These are phyloP conservation scores for Coemansia sp. DNA, from an alignment of 371 early-diverging fungal species.

Conservation along the genomic window DNA sequence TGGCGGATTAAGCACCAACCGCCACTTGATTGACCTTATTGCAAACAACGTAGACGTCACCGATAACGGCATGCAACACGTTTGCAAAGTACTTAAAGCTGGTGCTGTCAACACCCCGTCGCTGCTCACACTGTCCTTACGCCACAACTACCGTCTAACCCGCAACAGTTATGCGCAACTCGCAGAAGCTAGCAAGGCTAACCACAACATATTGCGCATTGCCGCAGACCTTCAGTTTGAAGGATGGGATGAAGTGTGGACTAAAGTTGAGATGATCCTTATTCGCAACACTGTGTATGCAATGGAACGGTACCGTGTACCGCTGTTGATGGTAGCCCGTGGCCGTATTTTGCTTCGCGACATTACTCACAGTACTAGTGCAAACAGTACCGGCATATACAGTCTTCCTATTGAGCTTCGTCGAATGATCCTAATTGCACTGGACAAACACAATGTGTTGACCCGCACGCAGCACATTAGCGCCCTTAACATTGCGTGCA, in stretches of 20 bases:
- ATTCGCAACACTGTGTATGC: conserved; percentile 22
- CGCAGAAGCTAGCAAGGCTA: conserved; percentile 1
- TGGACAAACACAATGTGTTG: conserved; percentile 16
- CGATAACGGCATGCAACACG: conserved; percentile 1
- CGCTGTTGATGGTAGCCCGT: conserved; percentile 30
- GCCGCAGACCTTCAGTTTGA: conserved; percentile 26
- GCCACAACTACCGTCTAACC: conserved; percentile 14
- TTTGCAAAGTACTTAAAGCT: conserved; percentile 14
- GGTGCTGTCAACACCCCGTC: conserved; percentile 1
- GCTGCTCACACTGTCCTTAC: conserved; percentile 31
- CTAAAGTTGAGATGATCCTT: conserved; percentile 8
- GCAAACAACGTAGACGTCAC: conserved; percentile 20
- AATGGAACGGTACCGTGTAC: conserved; percentile 26
- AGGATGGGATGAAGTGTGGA: conserved; percentile 25
- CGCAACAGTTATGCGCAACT: conserved; percentile 8
- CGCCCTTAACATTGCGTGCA: conserved; percentile 15
- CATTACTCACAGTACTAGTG: not conserved
- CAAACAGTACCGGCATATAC: not conserved
- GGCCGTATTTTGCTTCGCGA: conserved; percentile 21
- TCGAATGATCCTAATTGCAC: conserved; percentile 1
- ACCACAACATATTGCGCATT: conserved; percentile 20
- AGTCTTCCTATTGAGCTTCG: conserved; percentile 25
- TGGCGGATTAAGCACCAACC: conserved; percentile 9
- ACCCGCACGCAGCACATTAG: conserved; percentile 10
- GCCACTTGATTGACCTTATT: conserved; percentile 12